Conservation (phyloP, 2,329 filamentous ascomycete genomes). For the Fusarium nurragi region DNA sequence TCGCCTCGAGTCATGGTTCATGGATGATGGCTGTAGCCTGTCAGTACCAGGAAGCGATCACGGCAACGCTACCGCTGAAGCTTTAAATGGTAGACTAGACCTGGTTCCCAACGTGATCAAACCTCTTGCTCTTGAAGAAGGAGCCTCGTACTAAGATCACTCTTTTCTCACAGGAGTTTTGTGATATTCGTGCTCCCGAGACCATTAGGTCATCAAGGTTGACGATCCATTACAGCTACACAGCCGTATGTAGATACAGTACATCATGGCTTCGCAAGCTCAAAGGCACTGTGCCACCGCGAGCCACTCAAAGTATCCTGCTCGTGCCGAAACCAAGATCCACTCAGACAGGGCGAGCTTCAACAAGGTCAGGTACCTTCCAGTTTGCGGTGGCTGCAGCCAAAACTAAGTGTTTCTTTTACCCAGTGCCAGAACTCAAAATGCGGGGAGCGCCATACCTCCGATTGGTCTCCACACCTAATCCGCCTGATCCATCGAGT, state of each 20-base stretch:
- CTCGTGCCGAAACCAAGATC: slow-evolving; percentile 16
- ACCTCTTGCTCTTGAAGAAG: neutral
- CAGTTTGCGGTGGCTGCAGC: slow-evolving; percentile 23
- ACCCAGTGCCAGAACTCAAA: slow-evolving; percentile 36
- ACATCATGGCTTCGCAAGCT: slow-evolving; percentile 30
- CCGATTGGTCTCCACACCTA: slow-evolving; percentile 42
- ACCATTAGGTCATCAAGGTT: neutral
- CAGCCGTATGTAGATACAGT: slow-evolving; percentile 22
- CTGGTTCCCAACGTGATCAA: neutral
- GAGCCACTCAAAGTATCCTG: slow-evolving; percentile 24
- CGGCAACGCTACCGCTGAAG: slow-evolving; percentile 1
- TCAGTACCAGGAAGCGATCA: slow-evolving; percentile 27
- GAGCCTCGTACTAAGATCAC: neutral
- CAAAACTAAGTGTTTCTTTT: slow-evolving; percentile 30
- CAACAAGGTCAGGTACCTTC: slow-evolving; percentile 37
- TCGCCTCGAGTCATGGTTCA: slow-evolving; percentile 30
- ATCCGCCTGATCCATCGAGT: slow-evolving; percentile 47
- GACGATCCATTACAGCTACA: slow-evolving; percentile 22
- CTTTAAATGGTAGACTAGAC: neutral
- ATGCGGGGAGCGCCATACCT: slow-evolving; percentile 43
- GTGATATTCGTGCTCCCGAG: neutral
- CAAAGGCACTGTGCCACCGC: slow-evolving; percentile 20
- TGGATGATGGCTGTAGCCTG: slow-evolving; percentile 11
- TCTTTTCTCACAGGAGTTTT: neutral
- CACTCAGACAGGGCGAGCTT: slow-evolving; percentile 30